Base-by-base conservation (phyloP, 306 rosid species). In the Prunus dulcis region DNA sequence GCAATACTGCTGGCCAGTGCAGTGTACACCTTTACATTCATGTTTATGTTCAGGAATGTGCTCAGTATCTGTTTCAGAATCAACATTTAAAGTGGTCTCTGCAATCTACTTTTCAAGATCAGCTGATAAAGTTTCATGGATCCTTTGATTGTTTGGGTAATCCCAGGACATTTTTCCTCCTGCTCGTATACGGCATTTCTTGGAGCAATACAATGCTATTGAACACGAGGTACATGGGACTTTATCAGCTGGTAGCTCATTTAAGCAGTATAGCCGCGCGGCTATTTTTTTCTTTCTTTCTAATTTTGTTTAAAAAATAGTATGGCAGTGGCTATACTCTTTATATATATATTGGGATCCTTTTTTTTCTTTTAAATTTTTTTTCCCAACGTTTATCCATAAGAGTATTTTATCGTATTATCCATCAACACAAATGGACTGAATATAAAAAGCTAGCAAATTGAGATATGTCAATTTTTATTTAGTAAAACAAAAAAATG, bases 171-270 rank as follows among this genome's bases (percentile, higher is more conserved):
- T 68, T 56, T 56, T 32, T 68, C 96, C 97, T 19, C 97, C 90
- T 23, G 98, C 97, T 70, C 28, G 79, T 67, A 84, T 73, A 77
- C 85, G 93, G 82, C 98, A 93, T 61, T 56, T 78, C 76, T 75
- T 80, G 71, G 98, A 89, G 81, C 98, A 93, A 78, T 91, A 93
- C 79, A 84, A 71, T 45, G 98, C 90, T 81, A 86, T 87, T 47
- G 96, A 89, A 81, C 98, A 93, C 12, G 92, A 89, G 66, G 77
- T 70, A 87, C 98, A 91, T 32, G 98, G 89, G 76, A 93, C 91
- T 73, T 75, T 86, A 84, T 93, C 93, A 22, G 78, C 85, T 68
- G 98, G 96, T 62, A 93, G 92, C 76, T 93, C 96, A 84, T 91
- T 88, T 84, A 93, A 78, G 86, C 97, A 91, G 86, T 84, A 89